Evolutionary conservation across 108 stramenopile genomes (phyloP).

Genomic region (Cylindrotheca fusiformis): DNA sequence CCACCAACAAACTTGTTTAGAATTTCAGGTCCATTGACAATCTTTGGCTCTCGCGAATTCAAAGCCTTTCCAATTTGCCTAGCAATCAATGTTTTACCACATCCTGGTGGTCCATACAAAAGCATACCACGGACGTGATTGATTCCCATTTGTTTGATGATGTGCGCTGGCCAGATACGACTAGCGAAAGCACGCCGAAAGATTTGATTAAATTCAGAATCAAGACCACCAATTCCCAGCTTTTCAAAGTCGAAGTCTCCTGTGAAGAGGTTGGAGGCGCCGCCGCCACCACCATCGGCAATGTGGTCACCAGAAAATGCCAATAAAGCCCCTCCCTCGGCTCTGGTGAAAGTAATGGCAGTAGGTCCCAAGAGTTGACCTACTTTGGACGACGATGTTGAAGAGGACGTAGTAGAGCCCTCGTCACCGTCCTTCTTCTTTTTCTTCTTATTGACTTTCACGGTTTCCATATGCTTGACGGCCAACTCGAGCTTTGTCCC

Average conservation of each 20-base stretch:
- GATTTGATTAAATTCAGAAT: conserved; percentile 95
- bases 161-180: conserved; percentile 93
- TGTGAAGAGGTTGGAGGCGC: conserved; percentile 77
- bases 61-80: conserved; percentile 97
- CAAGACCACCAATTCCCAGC: conserved; percentile 97
- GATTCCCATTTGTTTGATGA: conserved; percentile 96
- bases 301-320: conserved; percentile 56
- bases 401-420: conserved; percentile 11
- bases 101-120: conserved; percentile 95
- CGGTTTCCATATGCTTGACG: conserved; percentile 40
- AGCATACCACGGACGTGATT: conserved; percentile 98
- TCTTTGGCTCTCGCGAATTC: conserved; percentile 96
- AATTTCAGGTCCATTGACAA: conserved; percentile 99
- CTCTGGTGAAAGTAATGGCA: conserved; percentile 54
- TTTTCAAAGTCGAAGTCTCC: conserved; percentile 97
- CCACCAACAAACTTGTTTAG: conserved; percentile 98
- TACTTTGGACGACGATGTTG: conserved; percentile 20
- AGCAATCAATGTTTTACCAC: conserved; percentile 98
- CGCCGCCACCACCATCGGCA: conserved; percentile 63
- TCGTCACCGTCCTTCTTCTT: conserved; percentile 18
- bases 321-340: conserved; percentile 41
- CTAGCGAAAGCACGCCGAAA: conserved; percentile 98
- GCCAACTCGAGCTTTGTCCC: conserved; percentile 80
- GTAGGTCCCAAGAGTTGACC: conserved; percentile 74
- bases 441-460: conserved; percentile 29